These are phyloP conservation scores for Leishmania tropica DNA, from an alignment of 208 protist species.

Conservation along the genomic window DNA sequence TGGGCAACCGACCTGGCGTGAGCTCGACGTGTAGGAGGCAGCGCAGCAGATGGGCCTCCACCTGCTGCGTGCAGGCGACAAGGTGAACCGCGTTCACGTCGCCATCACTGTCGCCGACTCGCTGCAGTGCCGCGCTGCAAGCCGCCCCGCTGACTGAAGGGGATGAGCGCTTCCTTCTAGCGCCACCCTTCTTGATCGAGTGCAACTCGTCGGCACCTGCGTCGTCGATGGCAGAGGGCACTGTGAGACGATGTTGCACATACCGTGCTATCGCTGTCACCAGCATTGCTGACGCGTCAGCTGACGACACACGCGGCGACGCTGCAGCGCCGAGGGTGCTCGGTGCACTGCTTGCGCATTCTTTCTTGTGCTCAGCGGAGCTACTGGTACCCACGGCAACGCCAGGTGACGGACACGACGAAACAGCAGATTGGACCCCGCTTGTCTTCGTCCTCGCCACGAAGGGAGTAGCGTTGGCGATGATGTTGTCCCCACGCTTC, in stretches of 20 bases:
- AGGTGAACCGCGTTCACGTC: background rate
- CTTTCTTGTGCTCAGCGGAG: background rate
- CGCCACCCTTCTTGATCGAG: background rate
- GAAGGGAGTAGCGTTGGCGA: background rate
- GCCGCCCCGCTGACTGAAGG: background rate
- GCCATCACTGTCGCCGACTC: background rate
- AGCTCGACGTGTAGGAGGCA: constrained; percentile 29
- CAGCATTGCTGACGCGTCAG: constrained; percentile 4
- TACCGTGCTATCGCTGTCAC: background rate
- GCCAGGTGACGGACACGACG: background rate
- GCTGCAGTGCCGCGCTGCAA: background rate
- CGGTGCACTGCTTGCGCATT: background rate
- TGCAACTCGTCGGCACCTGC: background rate
- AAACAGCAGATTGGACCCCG: background rate
- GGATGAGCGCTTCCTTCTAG: background rate
- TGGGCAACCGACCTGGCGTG: constrained; percentile 5
- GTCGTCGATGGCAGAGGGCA: background rate
- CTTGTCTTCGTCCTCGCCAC: background rate
- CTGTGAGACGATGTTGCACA: constrained; percentile 1
- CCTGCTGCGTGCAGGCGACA: background rate
- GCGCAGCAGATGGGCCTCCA: constrained; percentile 19
- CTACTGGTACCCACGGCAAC: background rate
- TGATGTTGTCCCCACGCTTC: background rate
- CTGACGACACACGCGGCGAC: background rate
- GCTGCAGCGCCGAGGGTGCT: background rate